A percentile compares a stretch with the other conserved stretches of the same genome.
phyloP scores from a whole-genome alignment of 352 stramenopile genomes.

The Phytophthora pistaciae region DNA sequence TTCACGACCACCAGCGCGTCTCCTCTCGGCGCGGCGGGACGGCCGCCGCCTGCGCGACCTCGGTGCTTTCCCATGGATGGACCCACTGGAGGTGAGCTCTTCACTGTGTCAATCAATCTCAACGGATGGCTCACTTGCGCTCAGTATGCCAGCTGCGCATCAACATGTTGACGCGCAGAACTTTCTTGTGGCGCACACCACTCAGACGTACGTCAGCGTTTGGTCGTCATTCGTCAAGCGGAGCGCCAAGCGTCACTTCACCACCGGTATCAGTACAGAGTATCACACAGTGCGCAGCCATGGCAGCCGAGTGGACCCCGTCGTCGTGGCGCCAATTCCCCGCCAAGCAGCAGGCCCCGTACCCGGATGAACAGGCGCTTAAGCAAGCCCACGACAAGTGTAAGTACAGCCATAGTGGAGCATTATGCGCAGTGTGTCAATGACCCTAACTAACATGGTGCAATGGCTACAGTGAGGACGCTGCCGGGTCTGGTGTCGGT shows the following conservation, averaged over 20 bases:
- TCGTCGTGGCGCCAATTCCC: constrained; percentile 83
- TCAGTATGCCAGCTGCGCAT: constrained; percentile 11
- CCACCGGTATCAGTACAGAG: neutral
- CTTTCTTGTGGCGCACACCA: constrained; percentile 29
- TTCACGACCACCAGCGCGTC: constrained; percentile 64
- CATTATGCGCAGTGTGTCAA: constrained; percentile 32
- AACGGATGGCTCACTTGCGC: constrained; percentile 9
- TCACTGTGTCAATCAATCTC: constrained; percentile 1
- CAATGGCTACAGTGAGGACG: constrained; percentile 67
- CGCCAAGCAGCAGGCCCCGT: constrained; percentile 86
- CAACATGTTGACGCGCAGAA: constrained; percentile 32
- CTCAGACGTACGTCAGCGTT: constrained; percentile 14
- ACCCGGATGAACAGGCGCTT: constrained; percentile 78
- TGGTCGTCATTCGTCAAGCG: constrained; percentile 34
- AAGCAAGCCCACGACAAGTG: constrained; percentile 71
- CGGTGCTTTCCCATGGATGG: constrained; percentile 45
- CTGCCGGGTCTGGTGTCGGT: constrained; percentile 96
- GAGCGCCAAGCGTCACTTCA: constrained; percentile 6
- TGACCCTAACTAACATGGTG: constrained; percentile 1
- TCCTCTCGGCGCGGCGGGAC: constrained; percentile 5
- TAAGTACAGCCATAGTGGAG: constrained; percentile 34
- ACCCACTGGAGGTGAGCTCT: neutral
- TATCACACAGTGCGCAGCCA: neutral
- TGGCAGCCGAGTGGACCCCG: constrained; percentile 55
- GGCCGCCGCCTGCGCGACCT: constrained; percentile 13